Base-by-base conservation (phyloP, 1,284 basidiomycete genomes). In the Paramarasmius palmivorus region DNA sequence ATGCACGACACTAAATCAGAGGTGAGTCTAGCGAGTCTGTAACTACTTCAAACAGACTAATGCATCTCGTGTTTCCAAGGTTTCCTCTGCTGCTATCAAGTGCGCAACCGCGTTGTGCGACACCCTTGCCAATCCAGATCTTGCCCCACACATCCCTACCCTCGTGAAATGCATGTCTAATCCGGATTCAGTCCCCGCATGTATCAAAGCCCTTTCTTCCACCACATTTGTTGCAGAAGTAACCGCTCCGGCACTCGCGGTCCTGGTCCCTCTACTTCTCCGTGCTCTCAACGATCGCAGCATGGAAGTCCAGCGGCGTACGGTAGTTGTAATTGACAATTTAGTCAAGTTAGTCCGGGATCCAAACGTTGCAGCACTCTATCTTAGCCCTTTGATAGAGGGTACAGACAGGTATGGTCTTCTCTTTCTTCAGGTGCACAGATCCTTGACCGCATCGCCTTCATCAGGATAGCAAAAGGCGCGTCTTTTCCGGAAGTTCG, bases 1-100 rank as follows among this genome's bases (percentile, higher is more conserved):
- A 96, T 99, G 95, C 94, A 97, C 69, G 96, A 99, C 73, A 98
- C 96, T 61, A 99, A 98, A 73, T 74, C 85, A 61, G 96, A 99
- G 81, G 94, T 94, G 53, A 57, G 77, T 51, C 12, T 37, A 45
- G 29, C 22, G 14, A 49, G 22, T 42, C 29, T 35, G 45, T 40
- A 52, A 19, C 46, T 29, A 36, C 26, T 42, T 36, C 3, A 40
- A 23, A 4, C 38, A 55, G 19, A 52, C 53, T 44, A 41, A 39
- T 12, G 54, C 57, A 52, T 62, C 35, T 38, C 52, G 17, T 41
- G 59, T 46, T 34, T n/a, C n/a, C n/a, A 59, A 95, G 93, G 93
- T 98, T 38, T 90, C 94, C 15, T 81, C 83, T 56, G 90, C 92
- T 41, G 96, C 96, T 40, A 77, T 86, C 63, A 98, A 98, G 79